Base-by-base conservation (phyloP, 768 basidiomycete genomes). In the Lentinus brumalis region DNA sequence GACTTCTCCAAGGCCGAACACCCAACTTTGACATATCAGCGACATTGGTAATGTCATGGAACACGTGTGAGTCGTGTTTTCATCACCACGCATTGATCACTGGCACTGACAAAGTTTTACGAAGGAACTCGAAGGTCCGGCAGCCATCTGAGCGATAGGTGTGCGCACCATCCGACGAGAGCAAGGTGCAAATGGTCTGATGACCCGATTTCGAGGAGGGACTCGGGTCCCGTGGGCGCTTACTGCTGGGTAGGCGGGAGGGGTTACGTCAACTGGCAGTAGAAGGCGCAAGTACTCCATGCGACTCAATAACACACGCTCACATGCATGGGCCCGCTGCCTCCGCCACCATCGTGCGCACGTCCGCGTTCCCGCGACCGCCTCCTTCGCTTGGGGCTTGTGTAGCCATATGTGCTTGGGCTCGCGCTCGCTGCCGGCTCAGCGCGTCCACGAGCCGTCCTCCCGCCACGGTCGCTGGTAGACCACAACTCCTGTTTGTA, bases 261-360 rank as follows among this genome's bases (percentile, higher is more conserved):
- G 6, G 51, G 35, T 61, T 61, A 61, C 60, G 60, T 61, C 60
- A 61, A 61, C n/a, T 30, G 26, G 49, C 55, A 53, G 42, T 7
- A 57, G 55, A 45, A 56, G 54, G 50, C 40, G 44, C 9, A 32
- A 61, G 45, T 46, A 18, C 8, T 29, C 21, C 5, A 29, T 26
- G 46, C 42, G 14, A 44, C n/a, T 60, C 53, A 50, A 60, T 55
- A 47, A 39, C 41, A 39, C 29, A 44, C 18, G 50, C 47, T 53
- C 49, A 60, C 35, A 50, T 38, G 50, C 46, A 45, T 56, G 50
- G 50, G 55, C 51, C 5, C 50, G 50, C 51, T 44, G 42, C 55
- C 32, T 15, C 49, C 60, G 50, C 55, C 55, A 38, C 60, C 56
- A 44, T 53, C 51, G 35, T 46, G 38, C 38, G 49, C 50, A 56